Conservation (phyloP, 345 rosid genomes). For the Eucalyptus tenuipes region DNA sequence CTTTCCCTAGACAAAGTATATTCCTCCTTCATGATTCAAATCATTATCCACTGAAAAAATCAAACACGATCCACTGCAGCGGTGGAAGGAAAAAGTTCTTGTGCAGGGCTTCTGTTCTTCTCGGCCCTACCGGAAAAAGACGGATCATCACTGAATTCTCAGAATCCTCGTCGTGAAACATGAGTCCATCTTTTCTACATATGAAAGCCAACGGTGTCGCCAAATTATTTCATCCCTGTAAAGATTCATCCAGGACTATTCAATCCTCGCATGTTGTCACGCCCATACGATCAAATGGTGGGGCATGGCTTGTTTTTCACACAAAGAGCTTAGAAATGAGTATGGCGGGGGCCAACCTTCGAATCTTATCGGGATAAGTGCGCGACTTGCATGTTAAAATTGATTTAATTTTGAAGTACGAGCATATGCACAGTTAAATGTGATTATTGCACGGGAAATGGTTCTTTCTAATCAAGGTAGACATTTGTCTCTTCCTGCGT, state of each 20-base stretch:
- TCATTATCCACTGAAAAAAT: not conserved
- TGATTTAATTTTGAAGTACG: not conserved
- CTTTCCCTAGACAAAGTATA: not conserved
- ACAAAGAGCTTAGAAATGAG: not conserved
- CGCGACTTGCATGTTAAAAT: not conserved
- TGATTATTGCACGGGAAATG: not conserved
- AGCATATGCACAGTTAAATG: not conserved
- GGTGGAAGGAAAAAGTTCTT: not conserved
- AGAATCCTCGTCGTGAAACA: not conserved
- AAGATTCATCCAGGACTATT: not conserved
- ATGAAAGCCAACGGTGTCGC: not conserved
- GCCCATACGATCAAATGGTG: not conserved
- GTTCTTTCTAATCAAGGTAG: not conserved
- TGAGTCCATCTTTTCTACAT: not conserved
- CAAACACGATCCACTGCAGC: not conserved
- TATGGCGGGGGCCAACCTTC: not conserved
- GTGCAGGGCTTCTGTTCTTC: not conserved
- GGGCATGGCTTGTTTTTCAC: not conserved
- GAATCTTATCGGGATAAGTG: not conserved
- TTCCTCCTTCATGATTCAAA: not conserved
- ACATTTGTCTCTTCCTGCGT: not conserved
- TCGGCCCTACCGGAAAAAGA: not conserved
- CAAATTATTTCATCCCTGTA: not conserved
- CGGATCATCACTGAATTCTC: not conserved
- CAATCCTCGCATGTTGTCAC: not conserved